Base-by-base conservation (phyloP, 129 eudicot genomes). In the Heracleum sosnowskyi region DNA sequence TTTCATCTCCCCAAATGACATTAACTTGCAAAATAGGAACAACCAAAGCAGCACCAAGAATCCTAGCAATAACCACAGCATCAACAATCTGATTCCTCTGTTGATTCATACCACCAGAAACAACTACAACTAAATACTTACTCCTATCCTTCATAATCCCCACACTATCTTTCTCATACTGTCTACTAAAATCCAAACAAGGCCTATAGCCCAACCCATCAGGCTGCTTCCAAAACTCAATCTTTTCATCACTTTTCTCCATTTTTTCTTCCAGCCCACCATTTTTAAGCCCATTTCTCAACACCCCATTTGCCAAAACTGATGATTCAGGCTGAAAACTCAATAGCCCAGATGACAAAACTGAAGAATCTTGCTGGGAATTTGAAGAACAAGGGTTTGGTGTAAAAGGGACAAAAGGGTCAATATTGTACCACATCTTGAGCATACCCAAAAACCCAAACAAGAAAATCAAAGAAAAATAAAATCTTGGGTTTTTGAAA, bases 1-100 rank as follows among this genome's bases (percentile, higher is more conserved):
- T 93, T 85, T 93, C 98, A 84, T 93, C 98, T 31, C 96, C 93
- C 98, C 98, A 91, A 66, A 93, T 89, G 81, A 91, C 95, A 88
- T 93, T 93, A n/a, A 93, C 98, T 84, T 93, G 98, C 76, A 91
- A 89, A 42, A 87, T 90, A 62, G 98, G 98, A 11, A 91, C 93
- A 75, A 93, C 97, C 79, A 93, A 87, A 77, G 96, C 90, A 82
- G 98, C 98, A 31, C 97, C 98, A 84, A 93, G 97, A 53, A 93
- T 91, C 73, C 98, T 89, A 40, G 98, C 98, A 84, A 91, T 91
- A 4, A 93, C 98, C 33, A 93, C 98, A 80, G 98, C 98, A 85
- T 93, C 98, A 53, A 93, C 98, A 69, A 91, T 91, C 76, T 93
- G 97, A 78, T 93, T 93, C 84, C 96, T 85, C 85, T 93, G 97